Percentiles rank a stretch among this genome's conserved stretches.
These are phyloP conservation scores for Lactuca sativa DNA, from an alignment of 129 eudicot species.

Conservation along the genomic window DNA sequence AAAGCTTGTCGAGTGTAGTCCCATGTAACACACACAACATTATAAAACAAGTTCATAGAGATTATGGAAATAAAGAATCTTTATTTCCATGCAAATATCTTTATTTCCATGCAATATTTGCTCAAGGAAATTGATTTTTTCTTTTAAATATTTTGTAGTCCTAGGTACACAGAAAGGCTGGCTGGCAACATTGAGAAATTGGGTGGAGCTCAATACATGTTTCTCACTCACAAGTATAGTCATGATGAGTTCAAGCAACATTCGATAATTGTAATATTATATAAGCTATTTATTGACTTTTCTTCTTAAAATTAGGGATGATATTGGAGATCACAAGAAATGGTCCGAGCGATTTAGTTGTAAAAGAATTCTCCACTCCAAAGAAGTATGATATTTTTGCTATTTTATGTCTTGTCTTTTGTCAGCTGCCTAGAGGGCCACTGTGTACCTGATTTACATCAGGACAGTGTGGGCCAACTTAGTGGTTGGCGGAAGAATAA, in stretches of 20 bases:
- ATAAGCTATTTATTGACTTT: conserved; percentile 2
- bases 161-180: conserved; percentile 57
- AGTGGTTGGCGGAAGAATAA: no score
- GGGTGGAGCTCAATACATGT: conserved; percentile 84
- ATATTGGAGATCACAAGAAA: conserved; percentile 73
- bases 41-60: conserved; percentile 4
- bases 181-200: conserved; percentile 51
- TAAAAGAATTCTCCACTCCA: conserved; percentile 57
- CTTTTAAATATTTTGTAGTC: conserved; percentile 42
- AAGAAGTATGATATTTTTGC: conserved; percentile 39
- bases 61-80: background rate
- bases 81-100: background rate
- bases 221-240: conserved; percentile 73
- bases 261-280: background rate
- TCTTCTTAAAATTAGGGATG: conserved; percentile 56
- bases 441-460: no score
- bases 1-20: no score
- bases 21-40: no score
- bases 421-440: background rate
- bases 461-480: no score
- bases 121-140: background rate
- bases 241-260: conserved; percentile 1
- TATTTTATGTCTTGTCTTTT: background rate
- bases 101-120: background rate
- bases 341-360: conserved; percentile 63